Conservation (phyloP, 208 protist genomes). For the Wallacemonas sp. region DNA sequence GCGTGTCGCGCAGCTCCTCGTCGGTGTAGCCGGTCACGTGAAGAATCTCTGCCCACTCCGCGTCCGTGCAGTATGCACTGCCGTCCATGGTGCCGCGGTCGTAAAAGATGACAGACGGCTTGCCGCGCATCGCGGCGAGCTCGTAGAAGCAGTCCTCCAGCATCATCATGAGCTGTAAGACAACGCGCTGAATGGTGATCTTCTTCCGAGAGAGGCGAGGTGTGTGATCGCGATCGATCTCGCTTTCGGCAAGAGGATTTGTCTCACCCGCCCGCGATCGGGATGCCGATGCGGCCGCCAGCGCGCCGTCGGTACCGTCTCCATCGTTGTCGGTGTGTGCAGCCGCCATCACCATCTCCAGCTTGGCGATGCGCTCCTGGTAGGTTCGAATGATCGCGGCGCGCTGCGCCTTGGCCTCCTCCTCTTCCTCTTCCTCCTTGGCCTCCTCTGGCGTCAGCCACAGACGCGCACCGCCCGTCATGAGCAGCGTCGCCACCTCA, state of each 20-base stretch:
- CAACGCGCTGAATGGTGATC: constrained; percentile 30
- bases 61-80: constrained; percentile 45
- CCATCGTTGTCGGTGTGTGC: not conserved
- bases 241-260: no score
- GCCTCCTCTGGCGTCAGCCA: constrained; percentile 22
- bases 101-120: constrained; percentile 42
- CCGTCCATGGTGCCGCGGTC: constrained; percentile 64
- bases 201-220: constrained; percentile 14
- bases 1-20: constrained; percentile 34
- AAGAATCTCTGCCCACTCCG: constrained; percentile 34
- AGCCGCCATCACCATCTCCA: constrained; percentile 6
- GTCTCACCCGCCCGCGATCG: no score
- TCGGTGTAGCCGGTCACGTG: constrained; percentile 15
- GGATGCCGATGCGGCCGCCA: no score
- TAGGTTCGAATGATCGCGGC: not conserved
- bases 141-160: constrained; percentile 39
- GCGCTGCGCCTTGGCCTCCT: constrained; percentile 10
- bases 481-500: constrained; percentile 48
- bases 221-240: not conserved
- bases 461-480: constrained; percentile 31
- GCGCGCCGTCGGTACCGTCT: not conserved
- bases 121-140: constrained; percentile 15
- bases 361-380: constrained; percentile 17
- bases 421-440: constrained; percentile 16
- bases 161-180: constrained; percentile 43